Evolutionary conservation across 139 green algal species (phyloP).

Genomic region (Volvox reticuliferus): DNA sequence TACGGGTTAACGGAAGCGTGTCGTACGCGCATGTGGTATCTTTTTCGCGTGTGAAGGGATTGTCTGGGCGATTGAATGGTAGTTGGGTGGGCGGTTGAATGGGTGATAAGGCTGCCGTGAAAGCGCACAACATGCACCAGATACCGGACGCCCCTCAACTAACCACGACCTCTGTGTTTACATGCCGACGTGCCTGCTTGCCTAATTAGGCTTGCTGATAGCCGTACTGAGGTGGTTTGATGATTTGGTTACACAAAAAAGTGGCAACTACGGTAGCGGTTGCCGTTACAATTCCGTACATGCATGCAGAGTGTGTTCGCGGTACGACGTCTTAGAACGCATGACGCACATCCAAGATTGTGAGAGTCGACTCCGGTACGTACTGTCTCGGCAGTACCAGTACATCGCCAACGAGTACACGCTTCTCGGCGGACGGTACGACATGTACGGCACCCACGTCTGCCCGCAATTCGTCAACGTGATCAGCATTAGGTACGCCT

Average conservation of each 20-base stretch:
- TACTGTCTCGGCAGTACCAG: neutral
- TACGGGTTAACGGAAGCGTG: neutral
- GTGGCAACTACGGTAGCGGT: neutral
- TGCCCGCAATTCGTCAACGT: slow-evolving; percentile 35
- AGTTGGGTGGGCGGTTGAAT: neutral
- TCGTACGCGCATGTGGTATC: neutral
- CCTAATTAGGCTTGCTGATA: too few relatives aligned
- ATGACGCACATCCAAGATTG: neutral
- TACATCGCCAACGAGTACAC: slow-evolving; percentile 37
- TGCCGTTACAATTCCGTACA: neutral
- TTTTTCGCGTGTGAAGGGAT: neutral
- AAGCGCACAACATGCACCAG: too few relatives aligned
- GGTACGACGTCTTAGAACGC: neutral
- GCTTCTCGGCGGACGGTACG: neutral
- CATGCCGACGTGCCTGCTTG: neutral
- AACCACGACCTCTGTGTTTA: neutral
- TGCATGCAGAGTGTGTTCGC: neutral
- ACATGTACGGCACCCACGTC: slow-evolving; percentile 17
- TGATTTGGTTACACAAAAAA: neutral
- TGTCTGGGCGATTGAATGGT: neutral
- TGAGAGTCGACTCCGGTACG: neutral
- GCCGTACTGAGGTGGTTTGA: neutral
- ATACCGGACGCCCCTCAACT: too few relatives aligned
- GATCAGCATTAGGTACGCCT: slow-evolving; percentile 15
- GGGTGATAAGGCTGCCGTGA: too few relatives aligned